These are phyloP conservation scores for Globisporangium cylindrosporum DNA, from an alignment of 352 stramenopile species.

Conservation along the genomic window DNA sequence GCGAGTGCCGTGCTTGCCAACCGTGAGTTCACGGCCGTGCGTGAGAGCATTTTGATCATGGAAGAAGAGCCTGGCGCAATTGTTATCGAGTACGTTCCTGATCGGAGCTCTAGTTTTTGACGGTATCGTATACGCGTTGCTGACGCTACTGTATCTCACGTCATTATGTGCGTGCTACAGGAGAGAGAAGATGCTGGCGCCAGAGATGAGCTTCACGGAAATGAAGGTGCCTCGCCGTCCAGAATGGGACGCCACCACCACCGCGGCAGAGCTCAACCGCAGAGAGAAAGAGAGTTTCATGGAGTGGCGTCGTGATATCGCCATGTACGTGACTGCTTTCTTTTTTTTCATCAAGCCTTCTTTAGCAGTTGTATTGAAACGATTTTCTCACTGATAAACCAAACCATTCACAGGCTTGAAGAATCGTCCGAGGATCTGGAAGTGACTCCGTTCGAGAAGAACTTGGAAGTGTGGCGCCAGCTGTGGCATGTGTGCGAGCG, in stretches of 20 bases:
- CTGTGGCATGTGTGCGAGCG: slow-evolving; percentile 99
- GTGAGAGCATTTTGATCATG: slow-evolving; percentile 83
- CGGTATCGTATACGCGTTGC: not conserved
- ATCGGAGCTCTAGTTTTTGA: not conserved
- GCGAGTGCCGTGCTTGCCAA: slow-evolving; percentile 90
- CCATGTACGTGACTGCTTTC: slow-evolving; percentile 45
- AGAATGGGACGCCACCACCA: slow-evolving; percentile 94
- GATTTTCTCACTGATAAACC: not conserved
- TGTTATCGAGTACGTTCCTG: slow-evolving; percentile 55
- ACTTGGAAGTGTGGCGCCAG: slow-evolving; percentile 99
- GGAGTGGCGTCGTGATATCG: slow-evolving; percentile 96
- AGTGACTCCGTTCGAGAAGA: slow-evolving; percentile 99
- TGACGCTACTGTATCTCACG: not conserved
- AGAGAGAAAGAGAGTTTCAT: slow-evolving; percentile 98
- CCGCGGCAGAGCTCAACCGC: slow-evolving; percentile 93
- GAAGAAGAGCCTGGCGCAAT: slow-evolving; percentile 59
- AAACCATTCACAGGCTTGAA: slow-evolving; percentile 50
- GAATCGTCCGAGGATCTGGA: slow-evolving; percentile 73
- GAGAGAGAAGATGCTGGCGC: slow-evolving; percentile 46
- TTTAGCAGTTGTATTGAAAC: not conserved
- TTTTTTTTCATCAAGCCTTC: not conserved
- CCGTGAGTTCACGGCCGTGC: slow-evolving; percentile 90
- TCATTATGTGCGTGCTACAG: slow-evolving; percentile 23
- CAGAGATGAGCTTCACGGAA: slow-evolving; percentile 91
- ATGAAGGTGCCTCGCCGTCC: slow-evolving; percentile 96